Conservation (phyloP, 352 stramenopile genomes). For the Phytophthora meadii region DNA sequence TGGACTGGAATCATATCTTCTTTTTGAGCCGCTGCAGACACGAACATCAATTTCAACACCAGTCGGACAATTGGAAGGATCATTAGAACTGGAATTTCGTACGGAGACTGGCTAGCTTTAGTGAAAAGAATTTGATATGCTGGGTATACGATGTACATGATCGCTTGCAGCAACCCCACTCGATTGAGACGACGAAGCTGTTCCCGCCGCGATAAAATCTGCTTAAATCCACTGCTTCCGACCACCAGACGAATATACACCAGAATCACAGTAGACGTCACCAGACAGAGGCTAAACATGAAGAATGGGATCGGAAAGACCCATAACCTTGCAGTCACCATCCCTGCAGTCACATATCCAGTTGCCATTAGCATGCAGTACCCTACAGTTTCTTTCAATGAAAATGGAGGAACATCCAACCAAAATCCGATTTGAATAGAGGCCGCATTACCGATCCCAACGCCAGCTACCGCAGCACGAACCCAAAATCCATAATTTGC, state of each 20-base stretch:
- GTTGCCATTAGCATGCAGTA: slow-evolving; percentile 13
- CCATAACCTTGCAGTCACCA: slow-evolving; percentile 19
- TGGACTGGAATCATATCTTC: slow-evolving; percentile 32
- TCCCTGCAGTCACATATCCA: slow-evolving; percentile 18
- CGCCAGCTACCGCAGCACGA: slow-evolving; percentile 15
- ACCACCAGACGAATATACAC: slow-evolving; percentile 19
- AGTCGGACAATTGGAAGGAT: slow-evolving; percentile 14
- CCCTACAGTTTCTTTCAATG: slow-evolving; percentile 11
- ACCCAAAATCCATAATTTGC: slow-evolving; percentile 34
- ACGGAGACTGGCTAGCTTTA: slow-evolving; percentile 4
- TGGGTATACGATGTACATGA: slow-evolving; percentile 28
- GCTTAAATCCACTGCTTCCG: slow-evolving; percentile 7
- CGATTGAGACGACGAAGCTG: slow-evolving; percentile 10
- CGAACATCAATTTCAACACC: slow-evolving; percentile 15
- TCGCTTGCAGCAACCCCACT: slow-evolving; percentile 9
- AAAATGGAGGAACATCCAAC: slow-evolving; percentile 20
- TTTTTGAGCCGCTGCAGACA: slow-evolving; percentile 8
- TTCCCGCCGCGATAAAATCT: slow-evolving; percentile 3
- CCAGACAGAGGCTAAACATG: slow-evolving; percentile 13
- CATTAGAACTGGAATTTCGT: slow-evolving; percentile 24
- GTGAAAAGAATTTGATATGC: slow-evolving; percentile 27
- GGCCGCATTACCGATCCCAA: slow-evolving; percentile 15
- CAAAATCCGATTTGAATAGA: slow-evolving; percentile 20
- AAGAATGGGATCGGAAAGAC: slow-evolving; percentile 35
- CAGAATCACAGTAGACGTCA: slow-evolving; percentile 15